Base-by-base conservation (phyloP, 495 filamentous ascomycete species). In the Penicillium canariense region DNA sequence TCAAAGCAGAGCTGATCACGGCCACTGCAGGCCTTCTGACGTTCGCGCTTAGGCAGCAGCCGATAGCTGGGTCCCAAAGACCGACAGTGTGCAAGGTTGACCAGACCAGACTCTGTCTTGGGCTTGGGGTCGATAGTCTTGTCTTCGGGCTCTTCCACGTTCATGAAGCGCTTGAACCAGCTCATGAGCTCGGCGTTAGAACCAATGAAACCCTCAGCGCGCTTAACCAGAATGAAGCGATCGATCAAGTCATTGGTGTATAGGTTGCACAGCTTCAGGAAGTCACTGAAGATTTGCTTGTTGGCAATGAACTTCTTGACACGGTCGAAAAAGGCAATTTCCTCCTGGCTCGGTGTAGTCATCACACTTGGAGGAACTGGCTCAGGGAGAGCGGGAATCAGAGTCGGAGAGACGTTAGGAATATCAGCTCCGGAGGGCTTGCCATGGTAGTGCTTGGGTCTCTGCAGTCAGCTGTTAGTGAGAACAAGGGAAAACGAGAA, bases 271-370 rank as follows among this genome's bases (percentile, higher is more conserved):
- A 97, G 81, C 71, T 97, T 97, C 54, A 97, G 74, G 69, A 97
- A 97, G 62, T 99, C 95, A 57, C 86, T 91, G 76, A 90, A 94
- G 11, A 85, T 87, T 50, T 87, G 87, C 65, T 96, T 89, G 67
- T 97, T 97, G 34, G 84, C 84, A 55, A 99, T 89, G 69, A 86
- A 92, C 69, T 99, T 99, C 81, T 96, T 97, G 42, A 94, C 91
- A 12, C 91, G 84, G 43, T 99, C 95, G 55, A 99, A 99, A 70
- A 97, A 96, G 1, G 86, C 84, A 26, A 97, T 75, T 59, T 97
- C 91, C 38, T 97, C 95, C 18, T 86, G 80, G 18, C 84, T 81
- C 1, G 84, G 83, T 4, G 74, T 76, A 50, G 75, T 59, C 22
- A 70, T 74, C 12, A 71, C 74, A 0, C 83, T 84, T 1, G 93